Percentiles rank a stretch among this genome's conserved stretches.
phyloP scores from a whole-genome alignment of 176 grass and related monocot genomes.

The Puya raimondii region DNA sequence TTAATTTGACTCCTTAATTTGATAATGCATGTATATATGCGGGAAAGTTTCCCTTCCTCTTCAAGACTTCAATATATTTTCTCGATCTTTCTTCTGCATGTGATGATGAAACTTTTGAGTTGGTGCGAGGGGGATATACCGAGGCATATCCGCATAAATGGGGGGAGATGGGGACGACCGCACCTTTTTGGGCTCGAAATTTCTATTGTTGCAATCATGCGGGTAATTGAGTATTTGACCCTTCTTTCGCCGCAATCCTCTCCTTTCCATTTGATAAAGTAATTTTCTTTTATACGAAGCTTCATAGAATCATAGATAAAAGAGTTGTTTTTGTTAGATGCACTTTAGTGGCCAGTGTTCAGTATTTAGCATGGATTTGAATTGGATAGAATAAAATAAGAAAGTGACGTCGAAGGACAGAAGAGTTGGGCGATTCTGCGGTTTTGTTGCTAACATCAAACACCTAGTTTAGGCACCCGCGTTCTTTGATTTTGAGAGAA shows the following conservation, averaged over 20 bases:
- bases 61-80: neutral
- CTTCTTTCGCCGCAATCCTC: conserved; percentile 18
- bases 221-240: conserved; percentile 15
- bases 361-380: no score
- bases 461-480: no score
- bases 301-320: neutral
- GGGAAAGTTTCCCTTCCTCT: neutral
- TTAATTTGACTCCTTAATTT: no score
- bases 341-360: no score
- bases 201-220: conserved; percentile 15
- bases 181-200: neutral
- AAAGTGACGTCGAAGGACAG: no score
- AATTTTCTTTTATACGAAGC: neutral
- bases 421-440: no score
- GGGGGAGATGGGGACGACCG: neutral
- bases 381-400: no score
- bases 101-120: conserved; percentile 4
- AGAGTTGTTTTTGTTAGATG: no score
- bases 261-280: neutral
- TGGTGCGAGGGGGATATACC: conserved; percentile 24
- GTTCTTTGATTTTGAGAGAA: no score
- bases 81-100: neutral
- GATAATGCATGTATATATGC: neutral
- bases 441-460: no score
- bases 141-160: conserved; percentile 3